These are phyloP conservation scores for Penicillium sp. DNA, from an alignment of 2,329 filamentous ascomycete genomes.

Conservation along the genomic window DNA sequence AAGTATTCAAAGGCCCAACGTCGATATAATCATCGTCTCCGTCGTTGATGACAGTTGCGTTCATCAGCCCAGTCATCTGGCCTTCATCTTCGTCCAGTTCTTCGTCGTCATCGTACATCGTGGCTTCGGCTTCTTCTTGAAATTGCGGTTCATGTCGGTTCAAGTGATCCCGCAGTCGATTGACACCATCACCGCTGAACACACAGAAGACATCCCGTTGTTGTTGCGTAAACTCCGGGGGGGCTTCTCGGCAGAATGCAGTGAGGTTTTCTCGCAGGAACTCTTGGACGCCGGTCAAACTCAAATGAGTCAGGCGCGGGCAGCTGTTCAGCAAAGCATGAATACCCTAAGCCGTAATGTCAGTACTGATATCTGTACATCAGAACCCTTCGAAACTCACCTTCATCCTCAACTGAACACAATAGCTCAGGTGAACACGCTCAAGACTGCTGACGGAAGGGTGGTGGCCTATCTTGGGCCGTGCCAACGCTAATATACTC, in stretches of 20 bases:
- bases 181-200: constrained; percentile 85
- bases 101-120: constrained; percentile 45
- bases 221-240: constrained; percentile 88
- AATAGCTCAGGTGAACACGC: constrained; percentile 94
- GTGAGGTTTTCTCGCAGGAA: constrained; percentile 85
- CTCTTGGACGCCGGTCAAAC: constrained; percentile 86
- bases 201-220: constrained; percentile 96
- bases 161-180: constrained; percentile 72
- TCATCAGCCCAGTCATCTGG: constrained; percentile 41
- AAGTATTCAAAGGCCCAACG: constrained; percentile 33
- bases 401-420: constrained; percentile 74
- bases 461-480: constrained; percentile 55
- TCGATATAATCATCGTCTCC: constrained; percentile 42
- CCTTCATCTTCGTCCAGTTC: constrained; percentile 44
- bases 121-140: constrained; percentile 36
- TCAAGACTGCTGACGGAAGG: constrained; percentile 70
- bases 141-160: constrained; percentile 48
- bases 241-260: constrained; percentile 80
- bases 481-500: constrained; percentile 81
- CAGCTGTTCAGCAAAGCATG: constrained; percentile 85
- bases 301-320: constrained; percentile 87
- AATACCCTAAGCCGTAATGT: constrained; percentile 64
- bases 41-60: constrained; percentile 41
- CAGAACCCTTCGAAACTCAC: constrained; percentile 52
- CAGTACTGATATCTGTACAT: background rate